Conservation (phyloP, 139 green algal species). For the Coccomyxa sp. region DNA sequence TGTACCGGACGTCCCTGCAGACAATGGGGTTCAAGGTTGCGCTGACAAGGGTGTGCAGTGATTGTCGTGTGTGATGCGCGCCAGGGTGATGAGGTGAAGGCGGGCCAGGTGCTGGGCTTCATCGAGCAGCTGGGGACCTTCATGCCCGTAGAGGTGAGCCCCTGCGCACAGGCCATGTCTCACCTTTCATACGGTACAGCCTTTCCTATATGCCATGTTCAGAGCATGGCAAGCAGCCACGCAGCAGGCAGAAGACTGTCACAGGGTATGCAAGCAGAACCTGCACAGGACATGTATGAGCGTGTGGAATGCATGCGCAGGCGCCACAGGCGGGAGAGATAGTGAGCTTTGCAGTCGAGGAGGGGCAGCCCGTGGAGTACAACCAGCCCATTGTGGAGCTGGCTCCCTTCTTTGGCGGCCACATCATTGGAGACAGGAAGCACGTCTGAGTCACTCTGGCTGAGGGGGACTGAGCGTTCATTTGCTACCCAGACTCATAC, state of each 20-base stretch:
- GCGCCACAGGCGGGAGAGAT: slow-evolving; percentile 81
- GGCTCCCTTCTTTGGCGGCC: slow-evolving; percentile 77
- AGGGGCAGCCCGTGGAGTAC: slow-evolving; percentile 84
- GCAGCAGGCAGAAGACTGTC: background rate
- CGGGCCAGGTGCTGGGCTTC: slow-evolving; percentile 77
- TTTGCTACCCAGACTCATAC: no score
- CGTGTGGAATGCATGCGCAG: slow-evolving; percentile 35
- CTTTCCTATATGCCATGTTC: no score
- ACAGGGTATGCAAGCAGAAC: background rate
- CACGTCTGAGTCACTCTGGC: no score
- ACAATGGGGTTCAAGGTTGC: background rate
- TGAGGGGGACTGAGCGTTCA: no score
- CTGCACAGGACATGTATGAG: background rate
- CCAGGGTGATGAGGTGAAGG: slow-evolving; percentile 78
- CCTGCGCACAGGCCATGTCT: no score
- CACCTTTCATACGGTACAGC: no score
- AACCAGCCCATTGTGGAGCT: slow-evolving; percentile 62
- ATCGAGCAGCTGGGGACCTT: slow-evolving; percentile 95
- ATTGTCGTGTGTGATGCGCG: background rate
- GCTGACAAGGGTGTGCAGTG: background rate
- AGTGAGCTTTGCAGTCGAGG: slow-evolving; percentile 65
- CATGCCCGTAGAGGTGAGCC: slow-evolving; percentile 77
- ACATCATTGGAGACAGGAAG: slow-evolving; percentile 88
- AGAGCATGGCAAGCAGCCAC: background rate
- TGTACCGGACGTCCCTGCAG: background rate